Conservation (phyloP, 139 green algal species). For the Tetradesmus obliquus region DNA sequence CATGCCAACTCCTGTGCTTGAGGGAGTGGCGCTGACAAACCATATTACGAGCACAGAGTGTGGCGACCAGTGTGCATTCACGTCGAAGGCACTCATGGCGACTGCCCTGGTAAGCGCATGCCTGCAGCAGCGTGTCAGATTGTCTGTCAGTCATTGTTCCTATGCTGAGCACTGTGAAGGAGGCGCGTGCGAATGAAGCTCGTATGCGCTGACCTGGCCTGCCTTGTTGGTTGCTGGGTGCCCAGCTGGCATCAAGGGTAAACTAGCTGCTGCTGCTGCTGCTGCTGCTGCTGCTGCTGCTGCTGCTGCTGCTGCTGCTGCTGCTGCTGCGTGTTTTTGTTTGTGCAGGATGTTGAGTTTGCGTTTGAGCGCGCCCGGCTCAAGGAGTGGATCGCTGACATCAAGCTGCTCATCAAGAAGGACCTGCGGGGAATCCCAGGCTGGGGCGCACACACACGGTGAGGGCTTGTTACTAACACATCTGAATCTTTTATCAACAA, state of each 20-base stretch:
- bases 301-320: not conserved
- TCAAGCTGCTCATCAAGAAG: not conserved
- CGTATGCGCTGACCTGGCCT: too few species aligned
- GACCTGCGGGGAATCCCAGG: slow-evolving; percentile 8
- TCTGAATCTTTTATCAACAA: not conserved
- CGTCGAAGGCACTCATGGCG: not conserved
- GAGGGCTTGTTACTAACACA: not conserved
- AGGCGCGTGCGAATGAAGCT: too few species aligned
- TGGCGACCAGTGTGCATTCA: not conserved
- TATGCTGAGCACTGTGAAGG: too few species aligned
- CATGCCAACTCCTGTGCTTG: not conserved
- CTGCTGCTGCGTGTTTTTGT: not conserved
- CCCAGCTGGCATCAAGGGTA: too few species aligned
- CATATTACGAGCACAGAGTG: slow-evolving; percentile 7
- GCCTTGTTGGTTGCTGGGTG: too few species aligned
- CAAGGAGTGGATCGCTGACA: not conserved
- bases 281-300: not conserved
- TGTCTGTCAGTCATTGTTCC: not conserved
- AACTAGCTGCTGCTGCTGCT: too few species aligned
- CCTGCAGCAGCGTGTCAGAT: not conserved
- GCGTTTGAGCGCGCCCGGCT: slow-evolving; percentile 4
- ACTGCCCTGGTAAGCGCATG: not conserved
- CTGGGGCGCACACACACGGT: not conserved
- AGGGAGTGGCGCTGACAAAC: slow-evolving; percentile 14
- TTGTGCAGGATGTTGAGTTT: slow-evolving; percentile 21